Percentiles rank a stretch among this genome's conserved stretches.
phyloP scores from a whole-genome alignment of 352 stramenopile genomes.

The Pythium brassicae region DNA sequence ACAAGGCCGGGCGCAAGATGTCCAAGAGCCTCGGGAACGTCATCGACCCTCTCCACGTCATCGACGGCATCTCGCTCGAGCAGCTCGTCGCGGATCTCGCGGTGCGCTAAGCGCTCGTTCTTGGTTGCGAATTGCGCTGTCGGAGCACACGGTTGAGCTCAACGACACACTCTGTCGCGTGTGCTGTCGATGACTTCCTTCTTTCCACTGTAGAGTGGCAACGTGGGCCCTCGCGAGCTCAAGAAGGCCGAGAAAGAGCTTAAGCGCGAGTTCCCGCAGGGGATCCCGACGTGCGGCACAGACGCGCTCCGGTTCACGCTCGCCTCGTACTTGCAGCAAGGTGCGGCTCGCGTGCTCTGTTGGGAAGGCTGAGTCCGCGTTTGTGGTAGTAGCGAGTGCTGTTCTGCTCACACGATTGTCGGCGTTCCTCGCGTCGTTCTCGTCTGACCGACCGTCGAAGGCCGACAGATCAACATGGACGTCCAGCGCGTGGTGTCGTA shows the following conservation, averaged over 20 bases:
- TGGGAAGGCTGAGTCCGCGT: no score
- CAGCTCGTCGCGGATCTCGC: constrained; percentile 91
- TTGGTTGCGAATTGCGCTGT: no score
- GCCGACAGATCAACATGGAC: constrained; percentile 88
- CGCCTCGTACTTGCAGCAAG: constrained; percentile 91
- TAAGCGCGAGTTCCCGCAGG: constrained; percentile 95
- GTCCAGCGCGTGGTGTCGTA: constrained; percentile 79
- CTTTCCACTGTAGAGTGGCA: constrained; percentile 68
- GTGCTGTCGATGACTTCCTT: no score
- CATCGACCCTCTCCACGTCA: constrained; percentile 98
- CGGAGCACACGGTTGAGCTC: no score
- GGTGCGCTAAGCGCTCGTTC: constrained; percentile 15
- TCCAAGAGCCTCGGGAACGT: constrained; percentile 99
- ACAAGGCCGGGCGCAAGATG: constrained; percentile 99
- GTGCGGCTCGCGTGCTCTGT: constrained; percentile 5
- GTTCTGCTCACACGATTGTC: neutral
- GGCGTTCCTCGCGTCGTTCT: neutral
- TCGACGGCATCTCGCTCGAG: constrained; percentile 94
- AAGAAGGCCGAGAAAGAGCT: constrained; percentile 95
- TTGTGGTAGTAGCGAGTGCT: neutral
- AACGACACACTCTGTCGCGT: neutral
- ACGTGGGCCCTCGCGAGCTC: constrained; percentile 88
- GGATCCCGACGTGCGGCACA: constrained; percentile 97
- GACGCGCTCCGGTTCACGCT: constrained; percentile 98
- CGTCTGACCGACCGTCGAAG: no score